Evolutionary conservation across 192 early-diverging fungal genomes (phyloP).

Genomic region (Phlyctochytrium bullatum): DNA sequence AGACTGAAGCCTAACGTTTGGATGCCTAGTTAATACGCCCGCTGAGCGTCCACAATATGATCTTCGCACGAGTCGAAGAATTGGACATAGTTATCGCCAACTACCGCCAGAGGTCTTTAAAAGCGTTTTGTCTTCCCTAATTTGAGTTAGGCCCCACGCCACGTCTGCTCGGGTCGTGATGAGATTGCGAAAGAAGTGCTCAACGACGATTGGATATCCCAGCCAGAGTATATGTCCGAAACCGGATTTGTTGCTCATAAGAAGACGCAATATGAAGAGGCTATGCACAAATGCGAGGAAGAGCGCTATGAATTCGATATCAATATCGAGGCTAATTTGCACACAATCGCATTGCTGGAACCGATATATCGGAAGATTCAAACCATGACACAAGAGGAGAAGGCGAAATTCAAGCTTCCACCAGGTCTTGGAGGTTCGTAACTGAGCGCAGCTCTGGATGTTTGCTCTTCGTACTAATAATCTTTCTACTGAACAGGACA

Average conservation of each 20-base stretch:
- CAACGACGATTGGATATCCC: conserved; percentile 95
- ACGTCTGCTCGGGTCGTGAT: conserved; percentile 88
- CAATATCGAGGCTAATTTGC: conserved; percentile 91
- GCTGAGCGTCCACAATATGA: conserved; percentile 63
- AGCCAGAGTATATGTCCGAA: conserved; percentile 89
- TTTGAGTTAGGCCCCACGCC: conserved; percentile 23
- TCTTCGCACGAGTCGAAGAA: conserved; percentile 52
- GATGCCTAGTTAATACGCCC: conserved; percentile 58
- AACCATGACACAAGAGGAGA: conserved; percentile 79
- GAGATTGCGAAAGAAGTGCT: conserved; percentile 87
- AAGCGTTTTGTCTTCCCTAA: not conserved
- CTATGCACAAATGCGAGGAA: conserved; percentile 94
- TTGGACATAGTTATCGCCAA: conserved; percentile 73
- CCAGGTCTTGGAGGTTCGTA: conserved; percentile 71
- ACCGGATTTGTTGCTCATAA: conserved; percentile 89
- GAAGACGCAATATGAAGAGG: conserved; percentile 90
- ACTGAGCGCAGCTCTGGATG: not conserved
- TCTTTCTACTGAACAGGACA: conserved; percentile 27
- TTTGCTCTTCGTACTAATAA: not conserved
- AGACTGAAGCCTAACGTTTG: conserved; percentile 1
- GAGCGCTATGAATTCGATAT: conserved; percentile 98
- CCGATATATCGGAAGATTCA: conserved; percentile 85
- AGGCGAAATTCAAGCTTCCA: conserved; percentile 65
- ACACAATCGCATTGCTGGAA: conserved; percentile 84
- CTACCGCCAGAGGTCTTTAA: conserved; percentile 42